These are phyloP conservation scores for Penicillium sp. DNA, from an alignment of 2,329 filamentous ascomycete species.

Conservation along the genomic window DNA sequence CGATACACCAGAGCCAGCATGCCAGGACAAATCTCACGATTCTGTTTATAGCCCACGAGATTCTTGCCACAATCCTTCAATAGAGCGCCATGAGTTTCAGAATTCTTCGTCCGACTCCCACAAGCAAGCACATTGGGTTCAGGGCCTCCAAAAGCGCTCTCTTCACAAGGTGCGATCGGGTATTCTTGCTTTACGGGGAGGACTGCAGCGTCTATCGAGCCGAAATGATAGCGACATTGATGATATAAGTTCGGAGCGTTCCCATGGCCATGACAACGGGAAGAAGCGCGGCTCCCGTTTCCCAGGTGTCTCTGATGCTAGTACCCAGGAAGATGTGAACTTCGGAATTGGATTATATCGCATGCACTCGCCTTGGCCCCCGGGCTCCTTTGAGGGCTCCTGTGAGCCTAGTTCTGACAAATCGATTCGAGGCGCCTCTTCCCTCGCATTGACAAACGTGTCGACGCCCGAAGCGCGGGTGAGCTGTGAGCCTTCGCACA, in stretches of 20 bases:
- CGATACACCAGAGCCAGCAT: conserved; percentile 19
- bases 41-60: conserved; percentile 35
- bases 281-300: conserved; percentile 7
- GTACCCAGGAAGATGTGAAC: conserved; percentile 18
- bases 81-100: conserved; percentile 7
- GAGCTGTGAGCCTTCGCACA: background rate
- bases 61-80: conserved; percentile 33
- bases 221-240: background rate
- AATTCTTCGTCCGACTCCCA: conserved; percentile 13
- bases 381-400: background rate
- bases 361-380: background rate
- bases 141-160: conserved; percentile 26
- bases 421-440: conserved; percentile 2
- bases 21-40: conserved; percentile 33
- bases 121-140: conserved; percentile 24
- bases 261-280: background rate
- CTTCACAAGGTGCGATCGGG: conserved; percentile 32
- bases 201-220: conserved; percentile 22
- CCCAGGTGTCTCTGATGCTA: conserved; percentile 6
- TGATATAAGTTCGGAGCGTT: background rate
- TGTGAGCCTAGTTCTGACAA: background rate
- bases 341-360: conserved; percentile 18
- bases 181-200: conserved; percentile 26
- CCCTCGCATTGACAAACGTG: conserved; percentile 2
- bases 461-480: background rate